phyloP scores from a whole-genome alignment of 495 filamentous ascomycete genomes.

The Tuber melanosporum region DNA sequence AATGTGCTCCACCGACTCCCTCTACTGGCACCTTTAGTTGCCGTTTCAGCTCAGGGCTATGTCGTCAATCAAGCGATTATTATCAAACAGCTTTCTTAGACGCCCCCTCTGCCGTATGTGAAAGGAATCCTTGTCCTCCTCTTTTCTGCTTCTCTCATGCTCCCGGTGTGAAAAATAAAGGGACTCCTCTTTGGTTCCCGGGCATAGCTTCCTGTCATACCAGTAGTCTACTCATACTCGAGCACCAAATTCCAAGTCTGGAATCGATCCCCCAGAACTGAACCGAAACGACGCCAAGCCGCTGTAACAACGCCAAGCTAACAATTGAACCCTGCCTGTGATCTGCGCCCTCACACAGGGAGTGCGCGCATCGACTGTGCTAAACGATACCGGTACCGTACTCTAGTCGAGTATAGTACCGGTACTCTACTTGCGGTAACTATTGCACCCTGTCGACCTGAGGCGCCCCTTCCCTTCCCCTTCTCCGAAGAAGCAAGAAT shows the following conservation, averaged over 20 bases:
- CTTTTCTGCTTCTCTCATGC: background rate
- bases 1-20: background rate
- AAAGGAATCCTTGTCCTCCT: background rate
- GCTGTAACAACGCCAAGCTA: background rate
- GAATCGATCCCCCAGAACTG: background rate
- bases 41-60: background rate
- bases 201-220: background rate
- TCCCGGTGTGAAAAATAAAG: background rate
- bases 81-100: background rate
- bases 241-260: background rate
- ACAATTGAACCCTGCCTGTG: background rate
- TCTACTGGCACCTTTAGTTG: background rate
- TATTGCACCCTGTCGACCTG: background rate
- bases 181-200: background rate
- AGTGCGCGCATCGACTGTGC: background rate
- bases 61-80: background rate
- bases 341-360: background rate
- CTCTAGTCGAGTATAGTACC: too few species aligned
- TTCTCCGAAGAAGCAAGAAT: background rate
- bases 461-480: conserved; percentile 1
- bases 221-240: too few species aligned
- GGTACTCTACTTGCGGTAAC: background rate
- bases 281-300: background rate
- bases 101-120: background rate
- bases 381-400: background rate